Base-by-base conservation (phyloP, 371 early-diverging fungal species). In the Haplosporangium sp. region DNA sequence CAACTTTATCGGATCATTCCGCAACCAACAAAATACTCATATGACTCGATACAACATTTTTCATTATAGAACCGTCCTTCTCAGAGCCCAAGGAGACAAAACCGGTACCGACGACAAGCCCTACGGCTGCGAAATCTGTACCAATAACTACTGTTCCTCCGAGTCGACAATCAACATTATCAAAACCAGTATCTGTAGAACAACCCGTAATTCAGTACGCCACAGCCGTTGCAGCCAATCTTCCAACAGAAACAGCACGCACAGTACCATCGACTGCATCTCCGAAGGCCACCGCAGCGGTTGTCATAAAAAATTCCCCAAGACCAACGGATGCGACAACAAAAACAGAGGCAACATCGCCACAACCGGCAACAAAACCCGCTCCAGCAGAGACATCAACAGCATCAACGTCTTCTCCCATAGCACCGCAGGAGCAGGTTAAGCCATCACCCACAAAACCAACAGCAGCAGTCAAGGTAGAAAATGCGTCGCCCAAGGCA, bases 71-170 rank as follows among this genome's bases (percentile, higher is more conserved):
- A 48, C 54, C n/a, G 14, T 60, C 70, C 11, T 20, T 67, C 51
- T 46, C 73, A 37, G 79, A 81, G 42, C 20, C 69, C 51, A 81
- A 77, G 53, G 74, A 74, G 20, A 57, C 74, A 36, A 71, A 75
- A 63, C 46, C 73, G 29, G 42, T 52, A 45, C 46, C 79, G 4
- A 45, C 73, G 40, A 21, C 80, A 47, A 65, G 62, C 38, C 69
- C 68, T 12, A 20, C 71, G 23, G 51, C 62, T 7, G 36, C 69
- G 41, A 64, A 73, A 63, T 14, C 79, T 38, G 60, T 66, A 23
- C 48, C 82, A 23, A 38, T 62, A 41, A 58, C 38, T 2, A n/a
- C n/a, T n/a, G 64, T 42, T 12, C 63, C 74, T 12, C 60, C 73
- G 52, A 74, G 58, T 59, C 72, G 72, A 69, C 67, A 68, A 68